Evolutionary conservation across 768 basidiomycete species (phyloP), one percentile per base, ranked within the genome.

Genomic region (Leccinum rimulosum): DNA sequence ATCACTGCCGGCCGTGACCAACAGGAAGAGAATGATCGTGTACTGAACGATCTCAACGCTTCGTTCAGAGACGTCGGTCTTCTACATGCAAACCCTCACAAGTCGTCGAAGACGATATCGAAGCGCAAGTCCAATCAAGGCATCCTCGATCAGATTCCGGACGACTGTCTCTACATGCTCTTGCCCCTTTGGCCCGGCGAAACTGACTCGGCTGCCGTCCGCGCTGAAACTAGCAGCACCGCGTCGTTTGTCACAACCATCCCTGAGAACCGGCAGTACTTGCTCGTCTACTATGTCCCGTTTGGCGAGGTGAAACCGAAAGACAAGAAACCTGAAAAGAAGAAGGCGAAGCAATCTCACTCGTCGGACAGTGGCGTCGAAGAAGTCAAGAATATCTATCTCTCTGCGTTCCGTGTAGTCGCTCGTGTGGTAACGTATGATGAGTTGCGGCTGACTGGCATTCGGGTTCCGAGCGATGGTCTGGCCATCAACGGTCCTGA

Each of bases 131-230:
- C 55, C 22, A 52, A 28, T 9, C 60, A 67, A 6, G 79, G 82
- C 58, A 76, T 88, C 61, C 83, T 91, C 57, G 78, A 82, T 35
- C 76, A 83, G 35, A 78, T 93, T 38, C 87, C 87, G 0, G 73
- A 81, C 6, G 89, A 92, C 14, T 83, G 84, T 25, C 76, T 92
- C 54, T 91, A 87, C 70, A 93, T 93, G 91, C 80, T 92, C 27
- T 77, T 93, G 17, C 91, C 91, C 15, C 77, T 93, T n/a, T 93
- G 91, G 90, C 84, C 87, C 9, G 82, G 86, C 17, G 87, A 89
- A 63, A 89, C 84, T 1, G 89, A 89, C 69, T 67, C 81, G 74
- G 76, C 49, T 61, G 68, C 50, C 59, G 59, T 58, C 68, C 68
- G 50, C 8, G 12, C 57, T 14, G 66, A 69, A 14, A 59, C 59